Evolutionary conservation across 1,284 basidiomycete species (phyloP).

Genomic region (Irpex rosettiformis): DNA sequence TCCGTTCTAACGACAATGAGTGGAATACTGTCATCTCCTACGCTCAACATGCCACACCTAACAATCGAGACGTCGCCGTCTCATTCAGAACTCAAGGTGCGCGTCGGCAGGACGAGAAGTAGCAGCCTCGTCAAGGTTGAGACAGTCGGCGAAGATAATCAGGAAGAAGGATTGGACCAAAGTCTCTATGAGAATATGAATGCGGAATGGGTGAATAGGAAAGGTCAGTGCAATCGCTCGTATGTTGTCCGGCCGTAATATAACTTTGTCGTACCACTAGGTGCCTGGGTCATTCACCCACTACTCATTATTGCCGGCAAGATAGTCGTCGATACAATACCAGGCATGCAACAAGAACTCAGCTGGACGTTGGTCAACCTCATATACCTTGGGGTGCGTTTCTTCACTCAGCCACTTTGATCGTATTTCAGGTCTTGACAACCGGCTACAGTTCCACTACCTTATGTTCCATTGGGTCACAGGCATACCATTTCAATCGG

Average conservation of each 20-base stretch:
- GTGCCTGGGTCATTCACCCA: conserved; percentile 97
- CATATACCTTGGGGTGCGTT: conserved; percentile 84
- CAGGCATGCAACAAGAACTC: conserved; percentile 90
- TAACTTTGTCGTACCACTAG: conserved; percentile 36
- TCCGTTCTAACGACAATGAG: conserved; percentile 17
- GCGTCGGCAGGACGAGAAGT: conserved; percentile 63
- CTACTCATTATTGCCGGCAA: conserved; percentile 91
- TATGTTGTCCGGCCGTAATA: neutral
- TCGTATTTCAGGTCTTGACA: neutral
- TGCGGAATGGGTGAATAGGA: conserved; percentile 97
- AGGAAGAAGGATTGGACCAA: conserved; percentile 80
- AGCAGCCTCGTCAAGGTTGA: conserved; percentile 87
- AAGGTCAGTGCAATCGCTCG: conserved; percentile 56
- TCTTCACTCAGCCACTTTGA: neutral
- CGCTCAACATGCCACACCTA: conserved; percentile 23
- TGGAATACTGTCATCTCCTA: conserved; percentile 24
- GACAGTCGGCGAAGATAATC: conserved; percentile 74
- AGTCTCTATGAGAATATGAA: conserved; percentile 88
- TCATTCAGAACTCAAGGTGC: conserved; percentile 25
- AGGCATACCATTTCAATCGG: conserved; percentile 92
- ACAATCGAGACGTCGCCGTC: conserved; percentile 20
- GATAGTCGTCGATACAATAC: conserved; percentile 90
- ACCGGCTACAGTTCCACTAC: conserved; percentile 75
- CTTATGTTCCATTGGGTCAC: conserved; percentile 99
- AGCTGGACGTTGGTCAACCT: conserved; percentile 97